A percentile compares a stretch with the other conserved stretches of the same genome.
These are phyloP conservation scores for Coemansia sp. DNA, from an alignment of 192 early-diverging fungal species.

Conservation along the genomic window DNA sequence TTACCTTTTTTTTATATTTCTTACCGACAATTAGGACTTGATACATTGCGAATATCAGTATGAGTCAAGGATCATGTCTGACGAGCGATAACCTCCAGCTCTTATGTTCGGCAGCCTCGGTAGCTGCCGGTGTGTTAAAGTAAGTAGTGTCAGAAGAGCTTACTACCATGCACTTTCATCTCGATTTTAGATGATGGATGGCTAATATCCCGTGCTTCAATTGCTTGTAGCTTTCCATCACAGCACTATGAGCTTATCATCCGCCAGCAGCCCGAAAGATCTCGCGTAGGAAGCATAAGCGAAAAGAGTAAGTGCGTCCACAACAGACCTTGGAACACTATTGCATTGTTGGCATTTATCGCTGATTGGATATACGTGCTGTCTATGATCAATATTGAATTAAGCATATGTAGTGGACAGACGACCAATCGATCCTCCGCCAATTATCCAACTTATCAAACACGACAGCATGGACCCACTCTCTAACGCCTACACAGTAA, in stretches of 20 bases:
- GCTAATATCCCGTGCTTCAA: not conserved
- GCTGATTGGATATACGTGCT: not conserved
- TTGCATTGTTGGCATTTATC: not conserved
- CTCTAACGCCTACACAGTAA: constrained; percentile 44
- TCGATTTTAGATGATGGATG: not conserved
- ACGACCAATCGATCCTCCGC: constrained; percentile 58
- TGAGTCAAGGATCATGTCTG: constrained; percentile 6
- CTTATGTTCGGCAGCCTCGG: constrained; percentile 51
- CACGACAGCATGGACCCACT: constrained; percentile 41
- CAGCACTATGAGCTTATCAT: constrained; percentile 63
- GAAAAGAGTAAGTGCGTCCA: constrained; percentile 75
- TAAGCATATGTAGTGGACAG: constrained; percentile 44
- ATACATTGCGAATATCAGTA: not conserved
- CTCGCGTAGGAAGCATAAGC: constrained; percentile 87
- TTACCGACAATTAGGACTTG: constrained; percentile 3
- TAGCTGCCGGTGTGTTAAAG: constrained; percentile 16
- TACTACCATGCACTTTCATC: not conserved
- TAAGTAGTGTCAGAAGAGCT: not conserved
- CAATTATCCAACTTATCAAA: constrained; percentile 55
- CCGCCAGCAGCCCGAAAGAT: constrained; percentile 88
- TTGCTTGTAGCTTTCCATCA: constrained; percentile 13
- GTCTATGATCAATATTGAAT: not conserved
- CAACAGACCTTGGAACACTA: not conserved
- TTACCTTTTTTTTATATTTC: not conserved
- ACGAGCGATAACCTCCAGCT: constrained; percentile 46